Base-by-base conservation (phyloP, 441 rosid species). In the Brassica balearica region DNA sequence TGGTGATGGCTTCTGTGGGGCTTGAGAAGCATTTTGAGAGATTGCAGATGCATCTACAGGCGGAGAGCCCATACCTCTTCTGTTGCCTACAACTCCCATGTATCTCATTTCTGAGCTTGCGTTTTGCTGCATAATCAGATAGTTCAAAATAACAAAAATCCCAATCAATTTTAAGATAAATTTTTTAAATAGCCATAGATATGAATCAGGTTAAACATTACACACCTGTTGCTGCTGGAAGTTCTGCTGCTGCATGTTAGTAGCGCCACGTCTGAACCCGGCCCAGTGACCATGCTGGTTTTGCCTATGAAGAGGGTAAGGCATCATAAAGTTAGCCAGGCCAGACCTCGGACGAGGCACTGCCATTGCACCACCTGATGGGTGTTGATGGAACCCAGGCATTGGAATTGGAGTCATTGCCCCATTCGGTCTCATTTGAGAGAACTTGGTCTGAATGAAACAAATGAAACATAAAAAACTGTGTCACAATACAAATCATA, bases 291-390 rank as follows among this genome's bases (percentile, higher is more conserved):
- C 95, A 38, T 82, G 82, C 71, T 89, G 97, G 10, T 75, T 85
- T 68, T 86, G 90, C 74, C 93, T 77, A 59, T 76, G 94, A 46
- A 85, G 77, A 68, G 82, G 83, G 81, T 81, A 90, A 51, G 90
- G 92, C 86, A 90, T 61, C 34, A 88, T 67, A 76, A 64, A 88
- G 76, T 87, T 89, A 19, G 80, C 73, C 0, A 32, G 48, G 0
- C 82, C 77, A 2, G 75, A 80, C 55, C 84, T 88, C 11, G 89
- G 87, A 36, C 90, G 90, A 2, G 88, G 85, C 79, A 88, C 80
- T 1, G 58, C n/a, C 23, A 80, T 70, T 69, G 87, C 88, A 27
- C 85, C 87, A 77, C 88, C 84, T 65, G 86, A 74, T 72, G 83
- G 81, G 11, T 84, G 88, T 68, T 85, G 89, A 48, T 82, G 88